These are phyloP conservation scores for Primulina eburnea DNA, from an alignment of 257 asterid species.

Conservation along the genomic window DNA sequence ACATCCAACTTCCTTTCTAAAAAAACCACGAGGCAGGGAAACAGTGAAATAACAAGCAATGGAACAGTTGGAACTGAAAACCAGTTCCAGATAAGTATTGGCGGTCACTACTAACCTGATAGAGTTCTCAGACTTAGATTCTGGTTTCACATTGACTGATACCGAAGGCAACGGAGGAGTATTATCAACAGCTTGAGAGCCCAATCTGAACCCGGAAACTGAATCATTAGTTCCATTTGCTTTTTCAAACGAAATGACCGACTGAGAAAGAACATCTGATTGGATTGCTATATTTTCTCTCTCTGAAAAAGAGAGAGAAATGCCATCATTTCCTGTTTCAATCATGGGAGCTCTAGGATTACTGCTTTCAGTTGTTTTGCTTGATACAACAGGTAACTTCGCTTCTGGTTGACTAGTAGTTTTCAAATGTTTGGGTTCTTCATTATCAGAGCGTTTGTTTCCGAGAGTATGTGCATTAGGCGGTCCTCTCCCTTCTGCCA, in stretches of 20 bases:
- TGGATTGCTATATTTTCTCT: constrained; percentile 29
- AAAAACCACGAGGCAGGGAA: no score
- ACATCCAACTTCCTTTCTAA: not conserved
- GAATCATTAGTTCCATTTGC: constrained; percentile 38
- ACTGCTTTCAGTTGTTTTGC: constrained; percentile 30
- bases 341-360: constrained; percentile 21
- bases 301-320: constrained; percentile 21
- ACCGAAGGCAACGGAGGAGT: constrained; percentile 29
- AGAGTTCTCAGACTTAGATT: constrained; percentile 30
- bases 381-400: constrained; percentile 27
- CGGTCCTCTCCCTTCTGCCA: constrained; percentile 31
- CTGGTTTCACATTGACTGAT: constrained; percentile 23
- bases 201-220: constrained; percentile 35
- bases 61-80: not conserved
- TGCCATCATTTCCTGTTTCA: constrained; percentile 32
- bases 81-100: not conserved
- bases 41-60: constrained; percentile 1
- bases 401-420: constrained; percentile 27
- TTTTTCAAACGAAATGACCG: constrained; percentile 30
- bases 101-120: constrained; percentile 39
- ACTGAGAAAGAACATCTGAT: constrained; percentile 25
- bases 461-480: constrained; percentile 23
- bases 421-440: constrained; percentile 28
- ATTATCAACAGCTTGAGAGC: constrained; percentile 35
- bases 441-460: constrained; percentile 30